A percentile compares a stretch with the other conserved stretches of the same genome.
phyloP scores from a whole-genome alignment of 2,329 filamentous ascomycete species.

The Botryotinia calthae region DNA sequence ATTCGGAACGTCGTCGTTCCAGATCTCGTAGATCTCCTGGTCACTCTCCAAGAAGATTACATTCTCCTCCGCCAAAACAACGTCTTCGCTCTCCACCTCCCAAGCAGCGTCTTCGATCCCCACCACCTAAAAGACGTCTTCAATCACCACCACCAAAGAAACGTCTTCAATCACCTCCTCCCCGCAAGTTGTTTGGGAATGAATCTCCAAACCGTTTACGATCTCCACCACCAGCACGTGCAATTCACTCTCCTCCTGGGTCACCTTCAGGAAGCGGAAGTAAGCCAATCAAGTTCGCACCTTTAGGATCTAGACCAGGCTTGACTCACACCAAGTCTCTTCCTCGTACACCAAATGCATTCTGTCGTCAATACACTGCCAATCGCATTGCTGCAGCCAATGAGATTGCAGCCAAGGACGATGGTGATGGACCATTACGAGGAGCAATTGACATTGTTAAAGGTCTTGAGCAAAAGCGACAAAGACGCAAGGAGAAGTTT shows the following conservation, averaged over 20 bases:
- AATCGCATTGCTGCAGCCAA: constrained; percentile 45
- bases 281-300: constrained; percentile 45
- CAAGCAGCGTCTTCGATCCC: constrained; percentile 39
- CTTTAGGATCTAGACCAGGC: constrained; percentile 59
- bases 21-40: constrained; percentile 49
- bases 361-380: constrained; percentile 49
- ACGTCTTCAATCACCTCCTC: constrained; percentile 40
- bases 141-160: constrained; percentile 41
- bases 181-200: constrained; percentile 39
- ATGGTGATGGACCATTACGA: constrained; percentile 65
- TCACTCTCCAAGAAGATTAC: constrained; percentile 60
- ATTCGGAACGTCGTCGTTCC: constrained; percentile 54
- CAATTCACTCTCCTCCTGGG: constrained; percentile 48
- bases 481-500: constrained; percentile 89
- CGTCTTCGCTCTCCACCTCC: constrained; percentile 41
- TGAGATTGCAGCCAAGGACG: constrained; percentile 40
- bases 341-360: constrained; percentile 72
- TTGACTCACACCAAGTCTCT: constrained; percentile 81
- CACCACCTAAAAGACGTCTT: constrained; percentile 39
- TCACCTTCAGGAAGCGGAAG: constrained; percentile 44
- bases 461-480: constrained; percentile 89
- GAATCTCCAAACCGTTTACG: constrained; percentile 50
- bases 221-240: constrained; percentile 65
- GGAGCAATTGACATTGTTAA: constrained; percentile 98
- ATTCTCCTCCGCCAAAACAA: constrained; percentile 50